These are phyloP conservation scores for Discostella stelligera DNA, from an alignment of 352 stramenopile species.

Conservation along the genomic window DNA sequence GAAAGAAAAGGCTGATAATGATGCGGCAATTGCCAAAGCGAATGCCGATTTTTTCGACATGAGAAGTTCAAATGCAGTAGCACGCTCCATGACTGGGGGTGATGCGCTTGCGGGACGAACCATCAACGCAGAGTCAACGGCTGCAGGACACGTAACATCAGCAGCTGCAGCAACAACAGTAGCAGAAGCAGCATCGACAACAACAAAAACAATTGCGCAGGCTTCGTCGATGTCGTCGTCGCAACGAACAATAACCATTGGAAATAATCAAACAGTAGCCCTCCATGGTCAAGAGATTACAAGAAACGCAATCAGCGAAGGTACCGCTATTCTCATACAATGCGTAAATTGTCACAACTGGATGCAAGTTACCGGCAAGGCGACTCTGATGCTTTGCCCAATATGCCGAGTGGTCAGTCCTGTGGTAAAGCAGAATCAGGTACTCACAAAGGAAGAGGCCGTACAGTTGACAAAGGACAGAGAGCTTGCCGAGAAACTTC, in stretches of 20 bases:
- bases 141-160: too few relatives aligned
- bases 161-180: too few relatives aligned
- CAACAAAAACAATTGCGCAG: background rate
- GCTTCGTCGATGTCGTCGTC: background rate
- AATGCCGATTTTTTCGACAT: conserved; percentile 69
- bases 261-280: conserved; percentile 55
- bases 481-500: conserved; percentile 67
- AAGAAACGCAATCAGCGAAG: conserved; percentile 63
- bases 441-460: conserved; percentile 54
- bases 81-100: conserved; percentile 24
- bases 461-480: conserved; percentile 67
- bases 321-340: conserved; percentile 64
- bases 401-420: conserved; percentile 63
- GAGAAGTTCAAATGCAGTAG: conserved; percentile 39
- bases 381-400: conserved; percentile 74
- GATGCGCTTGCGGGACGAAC: background rate
- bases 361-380: conserved; percentile 72
- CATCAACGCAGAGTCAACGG: background rate
- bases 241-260: conserved; percentile 52
- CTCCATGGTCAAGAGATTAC: conserved; percentile 65
- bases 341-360: conserved; percentile 75
- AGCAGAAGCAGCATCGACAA: too few relatives aligned
- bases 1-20: conserved; percentile 57
- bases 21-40: conserved; percentile 31
- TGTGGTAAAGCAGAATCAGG: conserved; percentile 46